Base-by-base conservation (phyloP, 2,329 filamentous ascomycete genomes). In the Fusarium austroafricanum region DNA sequence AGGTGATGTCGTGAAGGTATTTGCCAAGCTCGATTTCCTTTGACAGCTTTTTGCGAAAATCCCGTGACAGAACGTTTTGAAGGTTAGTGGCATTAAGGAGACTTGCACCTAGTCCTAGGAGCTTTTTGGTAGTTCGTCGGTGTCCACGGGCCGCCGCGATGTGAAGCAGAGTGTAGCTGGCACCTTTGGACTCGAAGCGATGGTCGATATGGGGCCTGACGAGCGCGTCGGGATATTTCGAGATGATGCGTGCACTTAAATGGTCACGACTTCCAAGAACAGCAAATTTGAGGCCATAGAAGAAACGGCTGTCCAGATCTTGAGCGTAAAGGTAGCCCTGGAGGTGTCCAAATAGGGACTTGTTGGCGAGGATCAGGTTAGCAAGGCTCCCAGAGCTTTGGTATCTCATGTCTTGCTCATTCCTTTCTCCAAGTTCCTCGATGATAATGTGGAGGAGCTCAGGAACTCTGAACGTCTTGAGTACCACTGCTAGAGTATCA, bases 151-250 rank as follows among this genome's bases (percentile, higher is more conserved):
- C 31, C 20, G 55, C 63, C 10, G 61, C 55, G 12, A 56, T 10
- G 15, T 66, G 63, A 42, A 66, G 63, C 12, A 47, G 20, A 14
- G 63, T 66, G 17, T 20, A 60, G 5, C 9, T 14, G n/a, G 21
- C 18, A 10, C 20, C 31, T 4, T 26, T 6, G 29, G 5, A 5
- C 26, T 33, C 29, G 28, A 18, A 11, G 8, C 11, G 10, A 3
- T 10, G 10, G 31, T 66, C 29, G 28, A 66, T 18, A 6, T n/a
- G 28, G 12, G 7, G 10, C 12, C 28, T 47, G 10, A 62, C 8
- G 7, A 56, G 42, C 2, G 11, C 8, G 3, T 9, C 8, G 0
- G 60, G 58, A 15, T 62, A 62, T 3, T 61, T 61, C 2, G 10
- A 6, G 17, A 61, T 7, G 12, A 46, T 40, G 1, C 14, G 7